These are phyloP conservation scores for Metarhizium guizhouense DNA, from an alignment of 2,329 filamentous ascomycete species.

Conservation along the genomic window DNA sequence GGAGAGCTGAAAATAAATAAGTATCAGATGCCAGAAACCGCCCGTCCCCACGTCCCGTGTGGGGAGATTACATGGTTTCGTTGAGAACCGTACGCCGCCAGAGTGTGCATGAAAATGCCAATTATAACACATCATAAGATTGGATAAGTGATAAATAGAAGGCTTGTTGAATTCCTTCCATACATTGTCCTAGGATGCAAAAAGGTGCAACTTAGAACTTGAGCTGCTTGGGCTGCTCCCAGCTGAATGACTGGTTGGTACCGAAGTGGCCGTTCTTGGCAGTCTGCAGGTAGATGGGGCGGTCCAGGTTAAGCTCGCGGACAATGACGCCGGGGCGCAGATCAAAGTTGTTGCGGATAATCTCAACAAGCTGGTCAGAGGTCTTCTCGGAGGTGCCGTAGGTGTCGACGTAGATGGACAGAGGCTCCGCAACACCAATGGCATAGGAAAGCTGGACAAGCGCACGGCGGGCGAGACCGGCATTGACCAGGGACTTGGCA, in stretches of 20 bases:
- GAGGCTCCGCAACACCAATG: conserved; percentile 96
- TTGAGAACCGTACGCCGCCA: conserved; percentile 38
- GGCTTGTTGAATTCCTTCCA: conserved; percentile 33
- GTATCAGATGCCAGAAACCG: conserved; percentile 26
- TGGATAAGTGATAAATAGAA: conserved; percentile 21
- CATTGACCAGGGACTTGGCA: conserved; percentile 91
- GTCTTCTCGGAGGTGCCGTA: conserved; percentile 90
- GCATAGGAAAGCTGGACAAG: conserved; percentile 98
- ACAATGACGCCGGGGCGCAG: conserved; percentile 97
- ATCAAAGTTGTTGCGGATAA: conserved; percentile 95
- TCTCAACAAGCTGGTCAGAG: conserved; percentile 88
- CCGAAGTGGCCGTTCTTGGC: conserved; percentile 99
- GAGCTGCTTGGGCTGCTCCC: conserved; percentile 96
- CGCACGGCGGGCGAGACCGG: conserved; percentile 81
- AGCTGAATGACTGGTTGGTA: conserved; percentile 93
- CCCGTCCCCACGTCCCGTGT: conserved; percentile 22
- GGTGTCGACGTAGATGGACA: conserved; percentile 94
- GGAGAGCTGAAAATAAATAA: conserved; percentile 9
- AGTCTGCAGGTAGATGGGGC: conserved; percentile 96
- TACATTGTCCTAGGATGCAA: conserved; percentile 7
- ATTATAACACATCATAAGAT: conserved; percentile 25
- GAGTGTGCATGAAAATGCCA: conserved; percentile 27
- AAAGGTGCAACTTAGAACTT: conserved; percentile 59
- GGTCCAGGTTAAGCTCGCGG: conserved; percentile 87
- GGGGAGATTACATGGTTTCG: conserved; percentile 29